phyloP scores from a whole-genome alignment of 2,329 filamentous ascomycete species.

The Capronia americana region DNA sequence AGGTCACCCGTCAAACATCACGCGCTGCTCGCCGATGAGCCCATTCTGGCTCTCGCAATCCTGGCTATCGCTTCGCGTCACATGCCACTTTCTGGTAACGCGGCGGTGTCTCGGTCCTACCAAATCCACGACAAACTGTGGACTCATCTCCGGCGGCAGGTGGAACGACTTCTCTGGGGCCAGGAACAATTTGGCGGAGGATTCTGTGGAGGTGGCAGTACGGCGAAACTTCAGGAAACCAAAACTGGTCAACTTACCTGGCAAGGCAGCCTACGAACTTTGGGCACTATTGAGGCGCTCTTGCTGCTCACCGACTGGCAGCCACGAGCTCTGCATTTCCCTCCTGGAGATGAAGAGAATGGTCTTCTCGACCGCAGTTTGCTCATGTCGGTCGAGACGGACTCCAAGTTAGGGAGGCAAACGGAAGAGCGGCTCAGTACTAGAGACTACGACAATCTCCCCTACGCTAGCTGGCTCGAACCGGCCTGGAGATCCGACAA shows the following conservation, averaged over 20 bases:
- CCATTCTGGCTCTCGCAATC: constrained; percentile 88
- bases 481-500: constrained; percentile 81
- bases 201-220: constrained; percentile 73
- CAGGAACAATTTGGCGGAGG: constrained; percentile 94
- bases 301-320: constrained; percentile 98
- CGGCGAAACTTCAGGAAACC: constrained; percentile 68
- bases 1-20: constrained; percentile 79
- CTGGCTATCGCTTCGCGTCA: constrained; percentile 91
- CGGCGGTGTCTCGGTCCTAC: constrained; percentile 81
- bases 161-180: constrained; percentile 92
- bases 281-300: constrained; percentile 92
- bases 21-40: constrained; percentile 84
- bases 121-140: constrained; percentile 95
- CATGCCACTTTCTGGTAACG: constrained; percentile 77
- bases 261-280: constrained; percentile 80
- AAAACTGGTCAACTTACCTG: constrained; percentile 61
- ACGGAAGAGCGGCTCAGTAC: constrained; percentile 42
- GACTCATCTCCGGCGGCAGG: constrained; percentile 93
- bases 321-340: constrained; percentile 91
- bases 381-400: constrained; percentile 58
- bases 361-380: constrained; percentile 73
- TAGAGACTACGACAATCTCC: constrained; percentile 60
- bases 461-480: constrained; percentile 90
- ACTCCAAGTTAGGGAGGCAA: constrained; percentile 53
- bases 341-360: constrained; percentile 71